Conservation (phyloP, 2,329 filamentous ascomycete species). For the Phoma sp. region DNA sequence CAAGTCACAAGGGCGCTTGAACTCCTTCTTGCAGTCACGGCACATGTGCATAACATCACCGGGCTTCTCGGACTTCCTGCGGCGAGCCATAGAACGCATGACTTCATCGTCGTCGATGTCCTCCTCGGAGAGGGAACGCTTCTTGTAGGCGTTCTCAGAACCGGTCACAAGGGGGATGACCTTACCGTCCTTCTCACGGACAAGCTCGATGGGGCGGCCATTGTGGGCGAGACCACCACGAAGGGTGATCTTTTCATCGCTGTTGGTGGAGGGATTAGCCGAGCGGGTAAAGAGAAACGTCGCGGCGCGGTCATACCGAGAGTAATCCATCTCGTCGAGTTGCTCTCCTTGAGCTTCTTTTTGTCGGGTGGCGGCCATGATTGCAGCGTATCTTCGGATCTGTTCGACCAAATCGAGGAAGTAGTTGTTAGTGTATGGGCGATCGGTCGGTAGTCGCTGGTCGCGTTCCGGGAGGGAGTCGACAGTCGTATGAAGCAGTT, state of each 20-base stretch:
- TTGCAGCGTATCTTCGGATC: constrained; percentile 85
- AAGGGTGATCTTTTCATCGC: constrained; percentile 76
- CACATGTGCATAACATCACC: constrained; percentile 85
- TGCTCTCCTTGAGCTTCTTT: constrained; percentile 64
- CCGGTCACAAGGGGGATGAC: constrained; percentile 71
- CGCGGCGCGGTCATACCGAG: constrained; percentile 47
- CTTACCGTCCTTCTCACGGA: constrained; percentile 80
- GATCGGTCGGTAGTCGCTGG: constrained; percentile 81
- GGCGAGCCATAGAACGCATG: constrained; percentile 90
- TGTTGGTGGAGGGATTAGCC: constrained; percentile 41
- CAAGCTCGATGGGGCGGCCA: constrained; percentile 81
- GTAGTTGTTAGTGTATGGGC: constrained; percentile 93
- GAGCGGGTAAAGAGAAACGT: constrained; percentile 29
- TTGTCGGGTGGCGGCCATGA: constrained; percentile 77
- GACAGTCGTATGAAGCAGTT: constrained; percentile 87
- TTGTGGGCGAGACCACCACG: constrained; percentile 82
- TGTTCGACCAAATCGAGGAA: constrained; percentile 96
- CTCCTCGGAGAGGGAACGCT: constrained; percentile 64
- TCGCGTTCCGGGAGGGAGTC: constrained; percentile 85
- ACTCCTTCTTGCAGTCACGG: constrained; percentile 82
- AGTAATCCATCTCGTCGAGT: constrained; percentile 58
- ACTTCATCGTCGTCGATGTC: constrained; percentile 81
- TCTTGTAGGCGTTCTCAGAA: constrained; percentile 67
- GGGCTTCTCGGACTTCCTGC: constrained; percentile 89
- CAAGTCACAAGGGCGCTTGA: constrained; percentile 95